These are phyloP conservation scores for Hypholoma fasciculare DNA, from an alignment of 768 basidiomycete species.

Conservation along the genomic window DNA sequence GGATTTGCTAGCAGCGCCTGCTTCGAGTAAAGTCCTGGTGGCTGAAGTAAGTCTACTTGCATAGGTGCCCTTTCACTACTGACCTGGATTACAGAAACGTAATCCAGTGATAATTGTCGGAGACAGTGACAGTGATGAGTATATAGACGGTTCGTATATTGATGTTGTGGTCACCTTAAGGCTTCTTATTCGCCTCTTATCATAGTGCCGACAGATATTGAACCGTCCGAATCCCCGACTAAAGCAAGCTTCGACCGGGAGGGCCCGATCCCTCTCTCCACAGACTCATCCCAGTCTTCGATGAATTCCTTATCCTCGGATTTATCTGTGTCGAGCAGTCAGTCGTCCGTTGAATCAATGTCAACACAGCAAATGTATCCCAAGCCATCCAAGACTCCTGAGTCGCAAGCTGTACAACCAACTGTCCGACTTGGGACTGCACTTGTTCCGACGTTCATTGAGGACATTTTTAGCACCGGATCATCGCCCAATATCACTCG, in stretches of 20 bases:
- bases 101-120: not conserved
- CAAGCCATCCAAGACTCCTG: not conserved
- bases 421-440: not conserved
- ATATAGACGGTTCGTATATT: constrained; percentile 3
- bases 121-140: constrained; percentile 9
- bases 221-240: constrained; percentile 1
- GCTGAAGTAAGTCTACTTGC: not conserved
- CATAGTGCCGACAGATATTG: constrained; percentile 6
- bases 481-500: constrained; percentile 8
- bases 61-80: not conserved
- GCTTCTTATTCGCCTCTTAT: not conserved
- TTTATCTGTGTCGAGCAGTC: not conserved
- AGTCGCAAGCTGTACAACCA: not conserved
- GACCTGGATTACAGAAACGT: not conserved
- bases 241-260: not conserved
- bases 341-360: constrained; percentile 2
- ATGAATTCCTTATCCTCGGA: constrained; percentile 5
- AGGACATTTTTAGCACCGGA: constrained; percentile 6
- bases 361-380: not conserved
- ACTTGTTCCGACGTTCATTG: not conserved
- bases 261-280: not conserved
- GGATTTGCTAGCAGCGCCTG: not conserved
- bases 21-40: not conserved
- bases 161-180: not conserved
- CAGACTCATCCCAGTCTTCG: constrained; percentile 15